phyloP scores from a whole-genome alignment of 2,329 filamentous ascomycete genomes.

The Epichloe sp. region DNA sequence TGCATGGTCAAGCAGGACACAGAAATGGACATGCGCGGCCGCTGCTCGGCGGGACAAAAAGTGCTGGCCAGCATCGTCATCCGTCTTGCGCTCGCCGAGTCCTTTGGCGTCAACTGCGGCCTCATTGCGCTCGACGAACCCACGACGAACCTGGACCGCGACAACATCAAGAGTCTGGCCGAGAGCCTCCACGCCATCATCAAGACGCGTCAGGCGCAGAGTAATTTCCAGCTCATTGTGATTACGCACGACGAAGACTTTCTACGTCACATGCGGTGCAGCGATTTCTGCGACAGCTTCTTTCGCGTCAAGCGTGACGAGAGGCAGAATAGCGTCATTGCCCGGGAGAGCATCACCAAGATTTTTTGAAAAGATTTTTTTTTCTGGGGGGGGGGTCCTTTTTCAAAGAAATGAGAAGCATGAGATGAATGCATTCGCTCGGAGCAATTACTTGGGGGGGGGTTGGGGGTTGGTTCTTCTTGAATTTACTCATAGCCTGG shows the following conservation, averaged over 20 bases:
- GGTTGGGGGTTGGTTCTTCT: no score
- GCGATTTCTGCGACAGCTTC: conserved; percentile 85
- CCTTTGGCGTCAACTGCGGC: conserved; percentile 90
- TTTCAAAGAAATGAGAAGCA: no score
- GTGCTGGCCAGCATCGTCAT: conserved; percentile 96
- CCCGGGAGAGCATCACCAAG: conserved; percentile 48
- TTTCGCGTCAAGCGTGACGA: conserved; percentile 75
- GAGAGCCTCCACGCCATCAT: conserved; percentile 81
- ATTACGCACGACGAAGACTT: conserved; percentile 99
- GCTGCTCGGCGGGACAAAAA: conserved; percentile 92
- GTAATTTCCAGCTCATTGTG: conserved; percentile 94
- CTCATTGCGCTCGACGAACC: conserved; percentile 95
- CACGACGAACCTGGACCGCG: conserved; percentile 88
- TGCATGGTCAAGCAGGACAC: conserved; percentile 96
- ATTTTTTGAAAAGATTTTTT: conserved; percentile 24
- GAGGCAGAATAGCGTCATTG: conserved; percentile 78
- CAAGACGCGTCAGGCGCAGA: conserved; percentile 64
- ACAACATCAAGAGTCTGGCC: conserved; percentile 87
- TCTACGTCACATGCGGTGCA: conserved; percentile 80
- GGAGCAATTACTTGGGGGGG: no score
- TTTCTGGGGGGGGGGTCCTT: neutral
- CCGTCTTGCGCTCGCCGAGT: conserved; percentile 87
- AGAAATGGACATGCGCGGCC: conserved; percentile 98
- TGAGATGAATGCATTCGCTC: no score
- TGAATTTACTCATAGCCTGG: no score